phyloP scores from a whole-genome alignment of 1,284 basidiomycete genomes.

The Somion occarium region DNA sequence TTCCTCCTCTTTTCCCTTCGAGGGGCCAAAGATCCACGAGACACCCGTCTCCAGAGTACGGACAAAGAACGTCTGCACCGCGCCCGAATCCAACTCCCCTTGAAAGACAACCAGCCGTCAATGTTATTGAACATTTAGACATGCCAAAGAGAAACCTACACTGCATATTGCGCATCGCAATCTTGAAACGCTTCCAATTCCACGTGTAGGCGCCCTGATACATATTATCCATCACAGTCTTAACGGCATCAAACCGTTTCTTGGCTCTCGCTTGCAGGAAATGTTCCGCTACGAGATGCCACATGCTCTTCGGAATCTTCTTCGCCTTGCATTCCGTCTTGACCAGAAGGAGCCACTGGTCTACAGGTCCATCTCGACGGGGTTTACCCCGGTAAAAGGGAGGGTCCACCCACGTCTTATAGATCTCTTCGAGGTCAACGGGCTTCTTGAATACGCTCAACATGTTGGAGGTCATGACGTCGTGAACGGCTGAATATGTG shows the following conservation, averaged over 20 bases:
- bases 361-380: constrained; percentile 60
- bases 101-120: constrained; percentile 2
- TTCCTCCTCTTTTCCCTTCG: not conserved
- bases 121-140: not conserved
- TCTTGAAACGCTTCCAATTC: constrained; percentile 71
- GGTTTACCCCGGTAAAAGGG: constrained; percentile 61
- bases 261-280: constrained; percentile 66
- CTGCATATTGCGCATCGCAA: constrained; percentile 68
- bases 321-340: constrained; percentile 61
- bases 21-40: constrained; percentile 46
- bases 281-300: constrained; percentile 72
- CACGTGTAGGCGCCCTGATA: constrained; percentile 69
- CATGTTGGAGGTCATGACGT: not conserved
- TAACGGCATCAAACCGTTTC: constrained; percentile 59
- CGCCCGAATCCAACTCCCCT: constrained; percentile 55
- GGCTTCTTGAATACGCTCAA: not conserved
- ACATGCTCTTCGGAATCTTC: constrained; percentile 68
- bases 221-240: constrained; percentile 64
- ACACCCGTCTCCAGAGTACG: constrained; percentile 27
- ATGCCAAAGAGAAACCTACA: constrained; percentile 42
- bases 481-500: not conserved
- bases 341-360: constrained; percentile 65
- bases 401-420: constrained; percentile 12
- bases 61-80: constrained; percentile 48
- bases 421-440: not conserved